These are phyloP conservation scores for Saturnispora galanensis DNA, from an alignment of 805 yeast species.

Conservation along the genomic window DNA sequence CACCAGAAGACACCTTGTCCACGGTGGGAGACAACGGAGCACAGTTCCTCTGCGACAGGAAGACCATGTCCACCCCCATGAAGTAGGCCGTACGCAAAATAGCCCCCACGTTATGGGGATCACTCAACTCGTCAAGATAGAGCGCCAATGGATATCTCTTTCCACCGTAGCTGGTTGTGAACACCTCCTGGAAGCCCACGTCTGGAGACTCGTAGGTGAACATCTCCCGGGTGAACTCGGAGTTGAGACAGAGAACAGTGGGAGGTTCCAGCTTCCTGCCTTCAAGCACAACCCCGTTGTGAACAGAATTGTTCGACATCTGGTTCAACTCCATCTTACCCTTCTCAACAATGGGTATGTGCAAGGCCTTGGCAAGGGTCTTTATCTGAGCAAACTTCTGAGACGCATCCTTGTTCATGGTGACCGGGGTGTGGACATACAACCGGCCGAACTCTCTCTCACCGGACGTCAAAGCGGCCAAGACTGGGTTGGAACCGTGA, in stretches of 20 bases:
- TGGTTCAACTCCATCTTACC: conserved; percentile 47
- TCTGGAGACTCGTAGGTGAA: neutral
- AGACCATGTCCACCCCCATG: conserved; percentile 73
- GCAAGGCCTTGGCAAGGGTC: conserved; percentile 34
- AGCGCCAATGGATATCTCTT: conserved; percentile 54
- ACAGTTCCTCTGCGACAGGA: conserved; percentile 57
- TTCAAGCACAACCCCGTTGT: conserved; percentile 71
- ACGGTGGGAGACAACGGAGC: conserved; percentile 73
- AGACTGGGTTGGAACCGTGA: conserved; percentile 67
- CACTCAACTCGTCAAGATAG: conserved; percentile 69
- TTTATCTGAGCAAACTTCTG: conserved; percentile 33
- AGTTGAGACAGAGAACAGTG: neutral
- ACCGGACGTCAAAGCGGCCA: conserved; percentile 53
- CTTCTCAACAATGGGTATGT: conserved; percentile 26
- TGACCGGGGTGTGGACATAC: conserved; percentile 31
- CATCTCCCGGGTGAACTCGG: conserved; percentile 4
- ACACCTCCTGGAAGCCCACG: neutral
- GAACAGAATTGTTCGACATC: conserved; percentile 59
- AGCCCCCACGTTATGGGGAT: conserved; percentile 85
- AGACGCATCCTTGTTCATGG: neutral
- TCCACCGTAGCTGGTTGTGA: conserved; percentile 7
- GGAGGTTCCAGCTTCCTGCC: conserved; percentile 41
- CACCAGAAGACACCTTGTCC: conserved; percentile 76
- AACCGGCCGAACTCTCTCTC: conserved; percentile 42
- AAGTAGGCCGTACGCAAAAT: conserved; percentile 70